These are phyloP conservation scores for Aspergillus cejpii DNA, from an alignment of 2,329 filamentous ascomycete species.

Conservation along the genomic window DNA sequence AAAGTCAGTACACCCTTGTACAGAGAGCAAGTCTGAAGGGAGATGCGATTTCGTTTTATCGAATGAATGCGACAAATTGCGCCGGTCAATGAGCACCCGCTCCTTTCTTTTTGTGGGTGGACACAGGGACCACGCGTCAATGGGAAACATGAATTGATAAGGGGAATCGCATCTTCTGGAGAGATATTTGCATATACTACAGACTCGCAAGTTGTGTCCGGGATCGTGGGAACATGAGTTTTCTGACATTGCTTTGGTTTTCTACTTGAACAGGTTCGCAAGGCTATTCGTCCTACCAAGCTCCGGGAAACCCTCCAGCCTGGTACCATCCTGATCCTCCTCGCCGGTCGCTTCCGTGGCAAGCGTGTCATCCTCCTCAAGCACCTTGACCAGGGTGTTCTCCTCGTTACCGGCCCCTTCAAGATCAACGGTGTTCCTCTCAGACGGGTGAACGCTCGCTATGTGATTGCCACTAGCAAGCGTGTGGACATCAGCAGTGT, in stretches of 20 bases:
- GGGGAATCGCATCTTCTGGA: constrained; percentile 18
- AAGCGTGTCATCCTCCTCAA: constrained; percentile 99
- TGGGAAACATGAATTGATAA: constrained; percentile 19
- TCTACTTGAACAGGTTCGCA: constrained; percentile 66
- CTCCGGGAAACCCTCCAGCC: constrained; percentile 84
- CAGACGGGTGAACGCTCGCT: constrained; percentile 58
- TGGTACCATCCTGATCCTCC: constrained; percentile 95
- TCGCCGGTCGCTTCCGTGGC: constrained; percentile 98
- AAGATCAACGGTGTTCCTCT: constrained; percentile 99
- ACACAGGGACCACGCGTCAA: constrained; percentile 17
- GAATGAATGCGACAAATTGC: constrained; percentile 28
- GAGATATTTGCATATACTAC: not conserved
- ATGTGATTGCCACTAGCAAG: constrained; percentile 47
- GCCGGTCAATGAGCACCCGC: constrained; percentile 18
- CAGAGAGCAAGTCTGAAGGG: constrained; percentile 18
- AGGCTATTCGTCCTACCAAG: constrained; percentile 80
- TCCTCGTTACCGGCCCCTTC: constrained; percentile 98
- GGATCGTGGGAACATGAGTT: constrained; percentile 8
- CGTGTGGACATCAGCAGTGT: constrained; percentile 63
- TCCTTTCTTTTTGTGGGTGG: constrained; percentile 10
- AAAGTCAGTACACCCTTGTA: constrained; percentile 66
- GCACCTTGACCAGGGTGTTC: constrained; percentile 92
- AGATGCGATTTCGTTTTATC: constrained; percentile 22
- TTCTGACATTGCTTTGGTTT: constrained; percentile 23
- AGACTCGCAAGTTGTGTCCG: not conserved